phyloP scores from a whole-genome alignment of 2,329 filamentous ascomycete species.

The Kalmusia sp. region DNA sequence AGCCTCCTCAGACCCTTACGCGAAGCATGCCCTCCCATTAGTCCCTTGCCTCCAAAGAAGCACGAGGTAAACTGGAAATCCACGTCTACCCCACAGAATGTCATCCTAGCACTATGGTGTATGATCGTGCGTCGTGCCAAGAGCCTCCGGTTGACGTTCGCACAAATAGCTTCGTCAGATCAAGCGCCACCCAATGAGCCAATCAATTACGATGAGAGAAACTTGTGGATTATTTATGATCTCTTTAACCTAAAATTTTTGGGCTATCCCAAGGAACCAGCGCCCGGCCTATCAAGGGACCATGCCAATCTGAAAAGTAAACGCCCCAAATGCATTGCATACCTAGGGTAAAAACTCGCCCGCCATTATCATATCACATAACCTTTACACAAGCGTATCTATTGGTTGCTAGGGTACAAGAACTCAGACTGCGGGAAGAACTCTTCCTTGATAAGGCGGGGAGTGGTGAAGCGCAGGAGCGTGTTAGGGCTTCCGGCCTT shows the following conservation, averaged over 20 bases:
- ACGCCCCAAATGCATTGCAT: not conserved
- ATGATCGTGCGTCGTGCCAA: no score
- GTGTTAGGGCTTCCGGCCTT: conserved; percentile 61
- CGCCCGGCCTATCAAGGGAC: not conserved
- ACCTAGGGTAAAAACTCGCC: not conserved
- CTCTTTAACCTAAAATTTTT: no score
- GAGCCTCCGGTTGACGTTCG: no score
- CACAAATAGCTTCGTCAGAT: no score
- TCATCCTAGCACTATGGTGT: no score
- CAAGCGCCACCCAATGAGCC: no score
- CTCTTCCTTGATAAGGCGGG: conserved; percentile 62
- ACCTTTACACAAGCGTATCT: not conserved
- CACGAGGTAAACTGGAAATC: no score
- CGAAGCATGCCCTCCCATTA: not conserved
- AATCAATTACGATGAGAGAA: no score
- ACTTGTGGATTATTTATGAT: no score
- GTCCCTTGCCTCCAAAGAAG: no score
- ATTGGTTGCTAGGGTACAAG: conserved; percentile 59
- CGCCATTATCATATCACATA: not conserved
- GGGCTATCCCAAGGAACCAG: not conserved
- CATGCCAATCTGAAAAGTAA: not conserved
- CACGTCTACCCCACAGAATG: no score
- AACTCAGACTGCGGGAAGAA: conserved; percentile 55
- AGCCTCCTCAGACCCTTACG: not conserved
- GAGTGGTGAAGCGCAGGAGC: conserved; percentile 60